These are phyloP conservation scores for Heliamphora pulchella DNA, from an alignment of 179 eudicot genomes.

Conservation along the genomic window DNA sequence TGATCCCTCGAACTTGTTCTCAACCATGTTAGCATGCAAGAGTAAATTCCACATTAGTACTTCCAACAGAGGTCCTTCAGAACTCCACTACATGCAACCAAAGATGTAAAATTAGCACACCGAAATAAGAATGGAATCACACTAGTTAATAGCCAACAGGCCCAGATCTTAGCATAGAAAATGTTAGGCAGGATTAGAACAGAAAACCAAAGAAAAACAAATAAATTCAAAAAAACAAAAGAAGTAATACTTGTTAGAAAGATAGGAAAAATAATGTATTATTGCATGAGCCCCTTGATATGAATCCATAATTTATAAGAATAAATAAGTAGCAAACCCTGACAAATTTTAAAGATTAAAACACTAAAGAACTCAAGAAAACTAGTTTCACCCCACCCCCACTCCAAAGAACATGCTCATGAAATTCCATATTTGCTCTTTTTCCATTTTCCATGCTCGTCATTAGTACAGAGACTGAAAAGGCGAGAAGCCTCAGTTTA, in stretches of 20 bases:
- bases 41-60: slow-evolving; percentile 44
- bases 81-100: slow-evolving; percentile 52
- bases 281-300: too few species aligned
- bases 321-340: too few species aligned
- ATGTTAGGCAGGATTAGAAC: not conserved
- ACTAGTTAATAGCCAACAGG: not conserved
- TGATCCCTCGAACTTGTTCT: slow-evolving; percentile 30
- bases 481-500: too few species aligned
- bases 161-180: not conserved
- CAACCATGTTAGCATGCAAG: slow-evolving; percentile 28
- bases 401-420: too few species aligned
- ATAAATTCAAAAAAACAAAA: not conserved
- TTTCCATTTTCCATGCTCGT: too few species aligned
- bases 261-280: not conserved
- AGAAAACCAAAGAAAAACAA: not conserved
- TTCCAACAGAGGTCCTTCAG: slow-evolving; percentile 77
- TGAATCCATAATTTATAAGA: too few species aligned
- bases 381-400: too few species aligned
- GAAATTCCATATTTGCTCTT: too few species aligned
- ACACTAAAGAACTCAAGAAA: too few species aligned
- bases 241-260: not conserved
- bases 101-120: slow-evolving; percentile 5
- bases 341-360: too few species aligned
- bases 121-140: not conserved
- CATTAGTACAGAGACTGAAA: too few species aligned